Percentiles rank a stretch among this genome's conserved stretches.
These are phyloP conservation scores for Termitomyces sp. DNA, from an alignment of 1,284 basidiomycete species.

Conservation along the genomic window DNA sequence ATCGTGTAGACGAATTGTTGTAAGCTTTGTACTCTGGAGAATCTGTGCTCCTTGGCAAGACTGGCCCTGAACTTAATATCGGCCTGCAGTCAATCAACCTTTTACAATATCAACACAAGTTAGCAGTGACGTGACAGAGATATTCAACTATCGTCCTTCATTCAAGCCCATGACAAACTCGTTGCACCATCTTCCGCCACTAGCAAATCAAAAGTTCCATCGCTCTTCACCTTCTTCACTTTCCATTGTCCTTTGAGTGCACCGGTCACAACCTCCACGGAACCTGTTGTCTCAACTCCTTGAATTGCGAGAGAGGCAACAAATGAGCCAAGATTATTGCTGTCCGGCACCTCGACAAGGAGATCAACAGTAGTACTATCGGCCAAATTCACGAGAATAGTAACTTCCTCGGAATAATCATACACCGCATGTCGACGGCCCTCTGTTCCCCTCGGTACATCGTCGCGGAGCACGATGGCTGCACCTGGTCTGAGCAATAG, in stretches of 20 bases:
- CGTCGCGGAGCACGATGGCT: conserved; percentile 41
- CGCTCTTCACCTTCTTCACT: conserved; percentile 11
- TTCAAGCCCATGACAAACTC: conserved; percentile 1
- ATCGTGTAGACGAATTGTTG: not conserved
- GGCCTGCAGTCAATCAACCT: conserved; percentile 33
- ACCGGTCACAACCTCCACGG: conserved; percentile 11
- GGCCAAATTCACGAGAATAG: conserved; percentile 38
- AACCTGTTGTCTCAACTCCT: conserved; percentile 3
- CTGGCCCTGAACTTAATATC: too few species aligned
- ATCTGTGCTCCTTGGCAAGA: conserved; percentile 7
- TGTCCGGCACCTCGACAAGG: conserved; percentile 15
- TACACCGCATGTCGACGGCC: conserved; percentile 38
- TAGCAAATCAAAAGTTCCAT: conserved; percentile 1
- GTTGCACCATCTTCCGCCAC: conserved; percentile 4
- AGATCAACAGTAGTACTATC: conserved; percentile 16
- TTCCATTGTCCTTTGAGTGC: conserved; percentile 15
- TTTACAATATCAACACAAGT: too few species aligned
- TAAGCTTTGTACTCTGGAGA: not conserved
- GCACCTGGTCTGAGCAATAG: conserved; percentile 45
- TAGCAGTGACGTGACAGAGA: not conserved
- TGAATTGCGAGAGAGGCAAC: conserved; percentile 10
- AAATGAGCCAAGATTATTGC: conserved; percentile 12
- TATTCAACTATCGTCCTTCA: not conserved
- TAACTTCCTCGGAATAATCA: conserved; percentile 37
- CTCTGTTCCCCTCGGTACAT: conserved; percentile 21